Evolutionary conservation across 352 stramenopile genomes (phyloP), one percentile per base, ranked within the genome.

Genomic region (Pythium aphanidermatum): DNA sequence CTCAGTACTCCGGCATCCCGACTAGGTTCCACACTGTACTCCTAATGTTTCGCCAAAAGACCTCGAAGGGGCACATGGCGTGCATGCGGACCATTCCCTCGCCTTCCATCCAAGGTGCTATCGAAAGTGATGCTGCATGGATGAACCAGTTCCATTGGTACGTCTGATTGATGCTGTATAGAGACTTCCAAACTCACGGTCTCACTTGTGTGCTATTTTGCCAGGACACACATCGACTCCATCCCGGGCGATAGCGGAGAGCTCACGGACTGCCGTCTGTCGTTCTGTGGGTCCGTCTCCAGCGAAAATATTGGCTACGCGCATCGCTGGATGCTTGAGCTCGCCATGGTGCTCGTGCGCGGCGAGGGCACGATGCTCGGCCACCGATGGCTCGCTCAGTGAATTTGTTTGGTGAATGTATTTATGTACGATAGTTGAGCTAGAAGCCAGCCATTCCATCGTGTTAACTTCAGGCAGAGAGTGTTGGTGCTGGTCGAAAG

Each of bases 111-210:
- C 36, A 55, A 30, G 25, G 28, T 16, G 28, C 13, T 10, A 23
- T 55, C 20, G 21, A 42, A 4, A 21, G 38, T 25, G 25, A 55
- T 12, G 25, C 14, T 19, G 46, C 30, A 2, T 55, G 46, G 46
- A 46, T 55, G 46, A 40, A 23, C 29, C 31, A 55, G 8, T 55
- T 55, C 38, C 33, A 55, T 16, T 55, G 46, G 46, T 51, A 26
- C 40, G 40, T 48, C 17, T 25, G 39, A 20, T 21, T 47, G 19
- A n/a, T n/a, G n/a, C n/a, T n/a, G n/a, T n/a, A n/a, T n/a, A n/a
- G n/a, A n/a, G n/a, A n/a, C n/a, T n/a, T n/a, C n/a, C n/a, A n/a
- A n/a, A n/a, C n/a, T n/a, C n/a, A n/a, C n/a, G n/a, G n/a, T n/a
- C n/a, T n/a, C n/a, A 49, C 21, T 38, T 16, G 12, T 20, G 40